Evolutionary conservation across 108 stramenopile genomes (phyloP).

Genomic region (Stephanodiscus triporus): DNA sequence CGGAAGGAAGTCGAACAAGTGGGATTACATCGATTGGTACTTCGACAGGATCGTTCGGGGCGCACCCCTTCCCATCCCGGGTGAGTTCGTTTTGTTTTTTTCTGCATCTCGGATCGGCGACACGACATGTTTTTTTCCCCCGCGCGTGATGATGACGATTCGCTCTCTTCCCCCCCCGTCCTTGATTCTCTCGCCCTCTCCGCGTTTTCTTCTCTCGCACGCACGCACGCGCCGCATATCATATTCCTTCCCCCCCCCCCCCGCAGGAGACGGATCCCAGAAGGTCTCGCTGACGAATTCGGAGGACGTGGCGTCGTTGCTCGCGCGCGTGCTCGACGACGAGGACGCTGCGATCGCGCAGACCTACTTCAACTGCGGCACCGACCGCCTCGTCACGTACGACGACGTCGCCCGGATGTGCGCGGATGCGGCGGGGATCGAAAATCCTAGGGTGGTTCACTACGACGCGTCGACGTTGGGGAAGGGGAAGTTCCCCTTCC

Average conservation of each 20-base stretch:
- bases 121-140: no score
- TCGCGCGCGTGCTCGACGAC: constrained; percentile 73
- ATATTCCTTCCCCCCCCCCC: no score
- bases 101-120: no score
- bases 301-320: constrained; percentile 78
- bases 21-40: constrained; percentile 87
- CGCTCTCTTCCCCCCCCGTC: no score
- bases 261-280: constrained; percentile 67
- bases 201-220: no score
- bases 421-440: constrained; percentile 76
- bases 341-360: constrained; percentile 76
- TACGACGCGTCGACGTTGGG: constrained; percentile 66
- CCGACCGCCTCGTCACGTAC: constrained; percentile 69
- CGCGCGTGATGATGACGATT: no score
- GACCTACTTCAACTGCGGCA: constrained; percentile 86
- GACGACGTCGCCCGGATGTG: constrained; percentile 81
- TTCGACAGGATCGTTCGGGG: constrained; percentile 74
- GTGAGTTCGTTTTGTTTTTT: no score
- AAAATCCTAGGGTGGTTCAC: constrained; percentile 60
- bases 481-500: constrained; percentile 82
- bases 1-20: constrained; percentile 81
- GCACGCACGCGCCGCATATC: no score
- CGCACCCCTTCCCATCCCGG: constrained; percentile 72
- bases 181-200: no score
- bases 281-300: constrained; percentile 81